Evolutionary conservation across 2,329 filamentous ascomycete genomes (phyloP), one percentile per base, ranked within the genome.

Genomic region (Leptographium procerum): DNA sequence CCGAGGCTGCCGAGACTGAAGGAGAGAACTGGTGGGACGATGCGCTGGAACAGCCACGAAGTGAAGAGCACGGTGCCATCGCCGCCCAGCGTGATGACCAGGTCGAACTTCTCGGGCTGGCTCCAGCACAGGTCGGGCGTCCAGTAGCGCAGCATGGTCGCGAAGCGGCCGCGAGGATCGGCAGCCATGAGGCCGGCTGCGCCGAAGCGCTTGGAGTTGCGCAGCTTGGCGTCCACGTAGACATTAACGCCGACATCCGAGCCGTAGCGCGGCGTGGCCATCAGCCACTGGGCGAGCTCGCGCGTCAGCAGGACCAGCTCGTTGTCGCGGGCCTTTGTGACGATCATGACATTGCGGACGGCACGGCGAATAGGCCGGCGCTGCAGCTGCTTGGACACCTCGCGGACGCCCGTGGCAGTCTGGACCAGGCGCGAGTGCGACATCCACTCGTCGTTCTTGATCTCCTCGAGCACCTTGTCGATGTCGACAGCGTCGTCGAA

Each of bases 401-500:
- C 94, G 57, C 94, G 85, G 24, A 99, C 94, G 52, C 91, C 89
- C 0, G 90, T 95, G 55, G 94, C 94, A 0, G 94, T 99, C 75
- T 96, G 92, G 67, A 96, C 89, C 48, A 99, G 82, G 57, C 91
- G 85, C 11, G 90, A 96, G 73, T 97, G 94, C 36, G 91, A 96
- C 77, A 96, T 87, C 72, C 83, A 90, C 66, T 95, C 90, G 65
- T 94, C 87, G 57, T 85, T 87, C 68, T 87, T 86, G 67, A 97
- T 95, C 73, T 99, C 94, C 69, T 97, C 91, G 8, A 99, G 79
- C 7, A 99, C 91, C 72, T 88, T 94, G 65, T 94, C 88, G 60
- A 97, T 90, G 70, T 99, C 90, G 65, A 99, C 90, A 10, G 91
- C 89, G 69, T 96, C 91, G 66, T 96, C 94, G 68, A 99, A 99